Evolutionary conservation across 2,329 filamentous ascomycete species (phyloP), one percentile per base, ranked within the genome.

Genomic region (Monosporascus sp.): DNA sequence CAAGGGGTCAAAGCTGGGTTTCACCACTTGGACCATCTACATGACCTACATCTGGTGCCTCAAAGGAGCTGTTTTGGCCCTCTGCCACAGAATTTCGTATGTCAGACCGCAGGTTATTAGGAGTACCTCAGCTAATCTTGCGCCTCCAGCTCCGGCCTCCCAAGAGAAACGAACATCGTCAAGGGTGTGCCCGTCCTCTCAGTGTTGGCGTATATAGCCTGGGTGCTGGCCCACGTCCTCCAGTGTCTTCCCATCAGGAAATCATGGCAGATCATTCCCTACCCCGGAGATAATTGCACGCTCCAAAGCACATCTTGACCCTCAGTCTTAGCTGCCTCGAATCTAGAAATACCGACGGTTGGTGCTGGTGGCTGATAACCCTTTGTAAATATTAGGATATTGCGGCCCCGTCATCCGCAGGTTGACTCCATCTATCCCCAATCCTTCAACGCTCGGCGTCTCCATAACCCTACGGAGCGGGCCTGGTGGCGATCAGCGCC

Each of bases 211-310:
- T 52, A 49, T n/a, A 2, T 55, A 19, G 47, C 24, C 5, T 52
- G 24, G 26, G 20, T 46, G 16, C 31, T 52, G 17, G 44, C 26
- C 17, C 45, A 55, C 19, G 37, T 52, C 16, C 36, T 45, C 38
- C 40, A 48, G 34, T 55, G 50, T 27, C 46, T 55, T 17, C 53
- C 53, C 17, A 40, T 52, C 16, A n/a, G 34, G n/a, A 48, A 43
- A 24, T 52, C 38, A 11, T 55, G 50, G 53, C 50, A 55, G 34
- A 49, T 55, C 8, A n/a, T 41, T 8, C 52, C 52, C 5, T 55
- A 52, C 24, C 52, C 52, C 2, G 52, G 52, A 37, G 52, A 55
- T 14, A 19, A 55, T 22, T 55, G 52, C 49, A 51, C 49, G 2
- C 27, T 49, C 20, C 50, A 49, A 14, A 55, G 7, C 24, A n/a